phyloP scores from a whole-genome alignment of 352 stramenopile species.

The Hyaloperonospora brassicae region DNA sequence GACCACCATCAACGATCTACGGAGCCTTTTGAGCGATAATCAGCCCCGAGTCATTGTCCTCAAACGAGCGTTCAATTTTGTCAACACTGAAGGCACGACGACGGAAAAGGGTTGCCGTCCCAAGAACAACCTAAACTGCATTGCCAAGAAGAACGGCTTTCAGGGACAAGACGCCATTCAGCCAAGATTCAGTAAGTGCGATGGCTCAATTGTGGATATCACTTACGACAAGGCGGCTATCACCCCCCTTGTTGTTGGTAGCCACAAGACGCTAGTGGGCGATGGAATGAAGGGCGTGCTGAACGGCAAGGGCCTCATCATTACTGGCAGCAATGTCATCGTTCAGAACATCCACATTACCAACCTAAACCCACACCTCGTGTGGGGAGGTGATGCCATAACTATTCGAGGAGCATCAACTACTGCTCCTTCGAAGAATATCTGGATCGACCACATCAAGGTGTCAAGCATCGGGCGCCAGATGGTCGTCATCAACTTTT shows the following conservation, averaged over 20 bases:
- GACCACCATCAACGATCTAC: constrained; percentile 16
- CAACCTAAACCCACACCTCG: constrained; percentile 17
- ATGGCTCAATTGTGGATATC: constrained; percentile 9
- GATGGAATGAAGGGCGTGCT: constrained; percentile 24
- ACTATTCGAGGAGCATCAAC: constrained; percentile 8
- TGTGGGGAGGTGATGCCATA: constrained; percentile 21
- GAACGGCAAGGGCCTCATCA: constrained; percentile 23
- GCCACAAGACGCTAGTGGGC: constrained; percentile 26
- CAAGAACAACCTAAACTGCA: constrained; percentile 17
- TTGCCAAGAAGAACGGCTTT: constrained; percentile 34
- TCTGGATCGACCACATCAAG: constrained; percentile 33
- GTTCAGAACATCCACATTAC: constrained; percentile 34
- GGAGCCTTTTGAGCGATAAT: constrained; percentile 12
- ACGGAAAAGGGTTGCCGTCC: constrained; percentile 20
- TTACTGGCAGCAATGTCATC: constrained; percentile 26
- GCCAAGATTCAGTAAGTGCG: constrained; percentile 2
- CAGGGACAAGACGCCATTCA: constrained; percentile 34
- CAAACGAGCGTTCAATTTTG: constrained; percentile 24
- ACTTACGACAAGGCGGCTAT: constrained; percentile 22
- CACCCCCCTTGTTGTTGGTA: constrained; percentile 10
- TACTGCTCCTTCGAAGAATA: constrained; percentile 6
- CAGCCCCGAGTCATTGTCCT: constrained; percentile 25
- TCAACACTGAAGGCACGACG: constrained; percentile 16
- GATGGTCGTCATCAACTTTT: constrained; percentile 24
- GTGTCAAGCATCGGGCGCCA: constrained; percentile 26